A percentile compares a stretch with the other conserved stretches of the same genome.
phyloP scores from a whole-genome alignment of 2,329 filamentous ascomycete species.

The Sporothrix euskadiensis region DNA sequence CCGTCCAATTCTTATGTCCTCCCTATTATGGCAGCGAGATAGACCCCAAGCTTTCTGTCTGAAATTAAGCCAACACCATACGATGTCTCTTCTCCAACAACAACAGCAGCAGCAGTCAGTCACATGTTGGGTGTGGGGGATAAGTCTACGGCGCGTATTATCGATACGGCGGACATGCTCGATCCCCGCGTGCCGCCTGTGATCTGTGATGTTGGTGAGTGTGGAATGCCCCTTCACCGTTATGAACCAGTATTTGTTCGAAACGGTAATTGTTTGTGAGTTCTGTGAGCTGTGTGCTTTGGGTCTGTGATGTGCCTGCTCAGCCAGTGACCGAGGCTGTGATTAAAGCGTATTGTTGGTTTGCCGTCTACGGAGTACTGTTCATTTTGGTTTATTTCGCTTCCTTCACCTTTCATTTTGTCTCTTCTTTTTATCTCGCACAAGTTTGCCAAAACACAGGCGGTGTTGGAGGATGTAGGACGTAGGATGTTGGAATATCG shows the following conservation, averaged over 20 bases:
- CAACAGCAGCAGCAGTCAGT: too few species aligned
- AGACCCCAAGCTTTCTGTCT: background rate
- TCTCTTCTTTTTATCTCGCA: background rate
- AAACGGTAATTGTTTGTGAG: background rate
- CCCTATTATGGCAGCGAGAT: constrained; percentile 2
- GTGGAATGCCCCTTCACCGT: background rate
- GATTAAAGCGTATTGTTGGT: background rate
- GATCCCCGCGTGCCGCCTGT: background rate
- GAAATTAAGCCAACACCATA: constrained; percentile 14
- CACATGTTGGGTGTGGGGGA: constrained; percentile 4
- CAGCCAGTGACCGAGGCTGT: constrained; percentile 14
- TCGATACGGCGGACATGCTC: background rate
- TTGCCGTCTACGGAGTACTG: background rate
- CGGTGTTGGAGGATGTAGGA: background rate
- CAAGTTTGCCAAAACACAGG: background rate
- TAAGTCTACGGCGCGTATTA: background rate
- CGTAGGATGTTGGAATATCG: background rate
- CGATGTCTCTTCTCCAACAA: background rate
- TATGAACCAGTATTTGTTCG: background rate
- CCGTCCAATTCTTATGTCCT: background rate
- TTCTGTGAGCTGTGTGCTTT: background rate
- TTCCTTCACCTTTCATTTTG: background rate
- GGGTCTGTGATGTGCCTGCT: background rate
- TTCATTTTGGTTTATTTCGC: background rate
- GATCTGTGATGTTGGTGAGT: background rate